Conservation (phyloP, 768 basidiomycete genomes). For the Boletus rubescentipes region DNA sequence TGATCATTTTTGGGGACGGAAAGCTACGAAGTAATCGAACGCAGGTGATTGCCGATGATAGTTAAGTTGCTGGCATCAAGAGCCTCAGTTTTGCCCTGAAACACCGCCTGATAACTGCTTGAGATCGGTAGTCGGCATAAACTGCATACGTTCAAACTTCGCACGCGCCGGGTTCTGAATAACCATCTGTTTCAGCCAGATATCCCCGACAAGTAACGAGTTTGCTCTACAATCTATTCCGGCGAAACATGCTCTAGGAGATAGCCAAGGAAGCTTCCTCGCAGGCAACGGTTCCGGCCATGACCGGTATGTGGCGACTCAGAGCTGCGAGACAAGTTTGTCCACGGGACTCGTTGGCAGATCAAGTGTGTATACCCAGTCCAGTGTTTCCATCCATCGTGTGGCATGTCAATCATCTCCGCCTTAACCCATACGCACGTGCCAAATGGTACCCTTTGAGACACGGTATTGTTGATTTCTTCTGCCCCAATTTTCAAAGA, state of each 20-base stretch:
- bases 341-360: neutral
- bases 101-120: neutral
- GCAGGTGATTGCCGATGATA: too few relatives aligned
- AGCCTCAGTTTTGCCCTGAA: neutral
- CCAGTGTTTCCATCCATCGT: neutral
- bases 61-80: too few relatives aligned
- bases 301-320: conserved; percentile 12
- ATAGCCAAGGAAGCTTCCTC: conserved; percentile 4
- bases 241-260: neutral
- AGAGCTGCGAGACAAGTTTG: neutral
- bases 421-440: neutral
- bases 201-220: neutral
- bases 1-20: too few relatives aligned
- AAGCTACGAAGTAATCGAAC: too few relatives aligned
- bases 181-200: neutral
- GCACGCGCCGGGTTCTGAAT: neutral
- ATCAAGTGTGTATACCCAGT: too few relatives aligned
- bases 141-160: too few relatives aligned
- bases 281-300: conserved; percentile 13
- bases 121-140: too few relatives aligned
- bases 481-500: neutral
- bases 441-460: conserved; percentile 1
- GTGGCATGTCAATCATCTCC: neutral
- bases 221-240: neutral
- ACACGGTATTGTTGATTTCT: neutral